Conservation (phyloP, 345 rosid species). For the Citrus cavaleriei region DNA sequence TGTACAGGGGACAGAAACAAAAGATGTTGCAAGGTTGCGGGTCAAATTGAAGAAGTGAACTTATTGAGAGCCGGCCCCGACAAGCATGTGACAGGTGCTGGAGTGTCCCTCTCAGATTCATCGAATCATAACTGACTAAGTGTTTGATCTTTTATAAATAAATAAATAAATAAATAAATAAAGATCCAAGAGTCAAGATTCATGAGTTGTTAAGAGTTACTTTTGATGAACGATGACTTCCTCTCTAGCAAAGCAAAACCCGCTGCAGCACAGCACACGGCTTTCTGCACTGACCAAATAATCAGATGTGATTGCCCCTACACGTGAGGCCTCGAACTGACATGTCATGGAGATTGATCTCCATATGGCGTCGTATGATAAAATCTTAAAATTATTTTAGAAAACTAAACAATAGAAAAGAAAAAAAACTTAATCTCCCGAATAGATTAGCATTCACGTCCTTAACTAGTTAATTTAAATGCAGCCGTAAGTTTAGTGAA, state of each 20-base stretch:
- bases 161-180: too few species aligned
- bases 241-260: background rate
- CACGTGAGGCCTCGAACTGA: background rate
- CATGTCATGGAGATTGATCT: background rate
- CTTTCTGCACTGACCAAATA: background rate
- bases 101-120: constrained; percentile 10
- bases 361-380: background rate
- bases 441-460: too few species aligned
- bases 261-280: constrained; percentile 19
- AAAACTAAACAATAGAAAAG: too few species aligned
- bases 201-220: background rate
- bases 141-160: too few species aligned
- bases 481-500: too few species aligned
- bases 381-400: background rate
- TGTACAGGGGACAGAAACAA: too few species aligned
- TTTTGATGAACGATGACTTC: background rate
- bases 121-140: background rate
- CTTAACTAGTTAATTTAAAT: too few species aligned
- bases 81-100: constrained; percentile 18
- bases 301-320: background rate
- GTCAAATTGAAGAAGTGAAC: constrained; percentile 7
- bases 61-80: background rate
- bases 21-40: background rate
- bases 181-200: background rate
- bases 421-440: too few species aligned